Evolutionary conservation across 805 yeast genomes (phyloP).

Genomic region (Vanderwaltozyma polyspora): DNA sequence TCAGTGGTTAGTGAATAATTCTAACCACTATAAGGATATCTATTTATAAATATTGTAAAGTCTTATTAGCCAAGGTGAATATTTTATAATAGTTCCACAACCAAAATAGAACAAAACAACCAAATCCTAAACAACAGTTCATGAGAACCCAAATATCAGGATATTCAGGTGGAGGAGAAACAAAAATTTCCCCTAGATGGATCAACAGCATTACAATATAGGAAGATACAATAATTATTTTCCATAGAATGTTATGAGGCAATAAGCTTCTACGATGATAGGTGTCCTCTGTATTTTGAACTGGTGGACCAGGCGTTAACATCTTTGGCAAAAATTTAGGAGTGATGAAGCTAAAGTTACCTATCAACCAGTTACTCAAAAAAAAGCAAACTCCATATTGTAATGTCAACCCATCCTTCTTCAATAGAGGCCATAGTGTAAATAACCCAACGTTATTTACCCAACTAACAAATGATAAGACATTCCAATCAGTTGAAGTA

Average conservation of each 20-base stretch:
- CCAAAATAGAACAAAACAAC: constrained; percentile 65
- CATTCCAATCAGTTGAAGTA: constrained; percentile 41
- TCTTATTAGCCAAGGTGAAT: constrained; percentile 23
- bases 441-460: constrained; percentile 73
- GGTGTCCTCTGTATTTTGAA: constrained; percentile 23
- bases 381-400: constrained; percentile 58
- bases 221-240: constrained; percentile 38
- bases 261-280: constrained; percentile 33
- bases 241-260: constrained; percentile 42
- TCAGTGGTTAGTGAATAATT: no score
- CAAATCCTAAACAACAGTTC: constrained; percentile 64
- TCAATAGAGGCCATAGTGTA: constrained; percentile 78
- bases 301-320: constrained; percentile 36
- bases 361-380: constrained; percentile 71
- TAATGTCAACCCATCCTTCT: constrained; percentile 58
- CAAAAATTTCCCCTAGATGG: constrained; percentile 42
- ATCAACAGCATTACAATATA: constrained; percentile 40
- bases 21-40: no score
- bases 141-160: constrained; percentile 84
- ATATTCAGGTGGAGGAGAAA: constrained; percentile 44
- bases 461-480: constrained; percentile 75
- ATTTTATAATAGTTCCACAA: constrained; percentile 66
- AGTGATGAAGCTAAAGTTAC: constrained; percentile 46
- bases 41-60: constrained; percentile 19
- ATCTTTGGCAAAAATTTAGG: constrained; percentile 32